Evolutionary conservation across 495 filamentous ascomycete genomes (phyloP).

Genomic region (Trichoderma asperelloides): DNA sequence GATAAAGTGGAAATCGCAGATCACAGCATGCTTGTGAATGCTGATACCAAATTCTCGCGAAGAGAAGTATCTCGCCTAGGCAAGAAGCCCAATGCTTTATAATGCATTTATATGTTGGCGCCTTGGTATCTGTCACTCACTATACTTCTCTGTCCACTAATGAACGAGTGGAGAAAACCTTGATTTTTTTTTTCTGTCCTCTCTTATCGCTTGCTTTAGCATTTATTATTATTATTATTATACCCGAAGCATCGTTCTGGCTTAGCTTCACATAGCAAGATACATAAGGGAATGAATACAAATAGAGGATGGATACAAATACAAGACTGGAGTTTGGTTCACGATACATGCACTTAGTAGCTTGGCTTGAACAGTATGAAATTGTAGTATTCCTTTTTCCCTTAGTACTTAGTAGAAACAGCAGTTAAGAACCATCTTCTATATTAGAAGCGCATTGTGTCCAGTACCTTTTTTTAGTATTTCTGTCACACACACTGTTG

Average conservation of each 20-base stretch:
- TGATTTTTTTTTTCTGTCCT: not conserved
- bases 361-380: not conserved
- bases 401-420: not conserved
- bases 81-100: not conserved
- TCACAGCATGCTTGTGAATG: conserved; percentile 40
- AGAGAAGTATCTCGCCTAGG: conserved; percentile 24
- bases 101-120: not conserved
- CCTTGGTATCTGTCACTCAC: too few species aligned
- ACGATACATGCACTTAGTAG: not conserved
- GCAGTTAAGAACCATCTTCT: not conserved
- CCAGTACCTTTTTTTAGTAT: conserved; percentile 3
- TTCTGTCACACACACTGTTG: not conserved
- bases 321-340: not conserved
- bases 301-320: not conserved
- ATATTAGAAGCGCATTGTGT: not conserved
- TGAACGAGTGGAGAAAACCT: not conserved
- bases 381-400: not conserved
- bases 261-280: not conserved
- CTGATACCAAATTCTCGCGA: conserved; percentile 25
- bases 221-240: not conserved
- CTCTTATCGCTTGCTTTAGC: not conserved
- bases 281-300: not conserved
- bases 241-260: not conserved
- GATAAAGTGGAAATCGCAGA: conserved; percentile 35
- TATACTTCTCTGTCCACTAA: not conserved